A percentile compares a stretch with the other conserved stretches of the same genome.
phyloP scores from a whole-genome alignment of 768 basidiomycete genomes.

The Kwoniella heveanensis region DNA sequence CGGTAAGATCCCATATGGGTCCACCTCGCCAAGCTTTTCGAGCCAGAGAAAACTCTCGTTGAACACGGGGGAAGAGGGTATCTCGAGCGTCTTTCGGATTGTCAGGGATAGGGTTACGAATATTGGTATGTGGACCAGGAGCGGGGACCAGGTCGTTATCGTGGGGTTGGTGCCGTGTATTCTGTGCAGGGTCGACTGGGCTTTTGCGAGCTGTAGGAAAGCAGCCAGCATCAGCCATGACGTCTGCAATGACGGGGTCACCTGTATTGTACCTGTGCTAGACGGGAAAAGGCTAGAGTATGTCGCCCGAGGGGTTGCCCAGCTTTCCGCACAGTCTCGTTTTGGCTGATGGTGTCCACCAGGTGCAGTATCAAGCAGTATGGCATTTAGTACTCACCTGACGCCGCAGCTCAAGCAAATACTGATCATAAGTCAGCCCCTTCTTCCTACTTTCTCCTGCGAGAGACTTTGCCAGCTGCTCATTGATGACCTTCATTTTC shows the following conservation, averaged over 20 bases:
- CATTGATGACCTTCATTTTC: constrained; percentile 45
- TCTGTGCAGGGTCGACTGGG: constrained; percentile 40
- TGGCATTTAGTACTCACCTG: constrained; percentile 33
- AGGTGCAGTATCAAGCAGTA: neutral
- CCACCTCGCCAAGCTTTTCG: constrained; percentile 47
- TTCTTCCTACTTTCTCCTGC: constrained; percentile 46
- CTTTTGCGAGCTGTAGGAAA: constrained; percentile 35
- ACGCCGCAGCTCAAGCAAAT: constrained; percentile 47
- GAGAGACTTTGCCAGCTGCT: constrained; percentile 37
- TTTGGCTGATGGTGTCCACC: too few species aligned
- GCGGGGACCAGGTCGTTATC: constrained; percentile 50
- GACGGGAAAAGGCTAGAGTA: too few species aligned
- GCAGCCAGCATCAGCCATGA: neutral
- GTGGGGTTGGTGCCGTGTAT: constrained; percentile 51
- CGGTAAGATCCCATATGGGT: constrained; percentile 51
- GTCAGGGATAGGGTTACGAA: constrained; percentile 53
- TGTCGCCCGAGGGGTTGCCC: too few species aligned
- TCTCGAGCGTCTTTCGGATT: constrained; percentile 53
- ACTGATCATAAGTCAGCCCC: constrained; percentile 53
- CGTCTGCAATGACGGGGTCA: too few species aligned
- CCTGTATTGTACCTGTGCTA: too few species aligned
- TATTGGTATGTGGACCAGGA: constrained; percentile 55
- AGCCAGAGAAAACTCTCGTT: constrained; percentile 48
- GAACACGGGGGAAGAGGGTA: constrained; percentile 33
- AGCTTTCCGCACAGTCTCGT: too few species aligned